Conservation (phyloP, 2,329 filamentous ascomycete species). For the Harringtonia lauricola region DNA sequence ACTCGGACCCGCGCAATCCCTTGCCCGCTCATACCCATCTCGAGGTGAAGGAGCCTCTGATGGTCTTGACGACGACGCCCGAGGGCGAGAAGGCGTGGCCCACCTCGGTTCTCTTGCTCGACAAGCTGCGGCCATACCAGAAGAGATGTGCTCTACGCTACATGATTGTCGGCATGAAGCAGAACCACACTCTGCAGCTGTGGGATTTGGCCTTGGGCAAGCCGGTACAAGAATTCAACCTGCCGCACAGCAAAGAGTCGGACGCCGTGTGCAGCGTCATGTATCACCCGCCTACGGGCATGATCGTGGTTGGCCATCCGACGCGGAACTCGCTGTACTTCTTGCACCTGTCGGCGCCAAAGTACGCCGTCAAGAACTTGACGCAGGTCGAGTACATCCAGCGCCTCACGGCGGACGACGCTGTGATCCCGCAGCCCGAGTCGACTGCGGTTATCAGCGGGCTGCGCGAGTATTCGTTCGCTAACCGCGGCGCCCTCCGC, state of each 20-base stretch:
- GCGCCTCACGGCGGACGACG: slow-evolving; percentile 61
- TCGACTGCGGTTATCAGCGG: slow-evolving; percentile 96
- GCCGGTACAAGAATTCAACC: slow-evolving; percentile 91
- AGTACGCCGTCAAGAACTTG: slow-evolving; percentile 74
- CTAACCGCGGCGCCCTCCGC: slow-evolving; percentile 72
- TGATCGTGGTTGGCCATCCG: slow-evolving; percentile 90
- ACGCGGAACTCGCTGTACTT: slow-evolving; percentile 98
- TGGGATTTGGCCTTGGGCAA: slow-evolving; percentile 96
- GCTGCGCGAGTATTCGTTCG: slow-evolving; percentile 88
- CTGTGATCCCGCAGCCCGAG: slow-evolving; percentile 70
- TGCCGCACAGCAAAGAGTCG: slow-evolving; percentile 91
- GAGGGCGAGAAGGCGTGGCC: slow-evolving; percentile 93
- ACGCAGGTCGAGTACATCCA: slow-evolving; percentile 83
- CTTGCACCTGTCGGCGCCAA: slow-evolving; percentile 85
- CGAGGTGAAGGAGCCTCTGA: slow-evolving; percentile 75
- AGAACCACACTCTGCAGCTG: slow-evolving; percentile 95
- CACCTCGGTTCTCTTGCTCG: slow-evolving; percentile 88
- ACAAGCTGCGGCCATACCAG: slow-evolving; percentile 88
- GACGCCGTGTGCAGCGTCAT: slow-evolving; percentile 96
- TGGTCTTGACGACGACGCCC: slow-evolving; percentile 77
- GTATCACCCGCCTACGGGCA: slow-evolving; percentile 85
- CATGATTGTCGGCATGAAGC: slow-evolving; percentile 95
- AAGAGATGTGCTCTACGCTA: slow-evolving; percentile 87
- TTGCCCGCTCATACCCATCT: slow-evolving; percentile 46
- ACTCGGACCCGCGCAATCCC: slow-evolving; percentile 36